Conservation (phyloP, 2,329 filamentous ascomycete species). For the Gaeumannomyces sp. region DNA sequence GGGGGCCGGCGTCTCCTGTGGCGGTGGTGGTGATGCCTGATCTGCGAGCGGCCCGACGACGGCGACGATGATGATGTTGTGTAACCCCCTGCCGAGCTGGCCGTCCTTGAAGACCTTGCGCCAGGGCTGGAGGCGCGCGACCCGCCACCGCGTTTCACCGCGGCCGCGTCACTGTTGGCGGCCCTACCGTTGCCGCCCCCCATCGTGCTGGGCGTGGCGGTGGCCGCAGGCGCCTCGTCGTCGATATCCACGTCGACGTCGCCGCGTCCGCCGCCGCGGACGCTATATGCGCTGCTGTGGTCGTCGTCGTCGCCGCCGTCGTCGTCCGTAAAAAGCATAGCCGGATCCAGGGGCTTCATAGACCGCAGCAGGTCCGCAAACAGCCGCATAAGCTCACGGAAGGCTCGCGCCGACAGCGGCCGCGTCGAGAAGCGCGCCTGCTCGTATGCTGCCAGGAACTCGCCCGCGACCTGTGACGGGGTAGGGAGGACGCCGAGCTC, state of each 20-base stretch:
- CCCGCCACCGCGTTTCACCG: constrained; percentile 4
- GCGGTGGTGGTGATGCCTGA: constrained; percentile 12
- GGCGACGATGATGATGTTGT: constrained; percentile 11
- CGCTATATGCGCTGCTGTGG: neutral
- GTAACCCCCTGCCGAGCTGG: constrained; percentile 15
- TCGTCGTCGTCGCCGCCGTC: constrained; percentile 26
- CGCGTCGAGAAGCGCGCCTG: constrained; percentile 72
- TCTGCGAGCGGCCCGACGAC: constrained; percentile 13
- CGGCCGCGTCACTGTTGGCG: neutral
- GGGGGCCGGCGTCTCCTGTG: constrained; percentile 23
- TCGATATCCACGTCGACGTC: constrained; percentile 36
- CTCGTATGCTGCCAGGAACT: constrained; percentile 75
- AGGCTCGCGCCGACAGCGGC: constrained; percentile 62
- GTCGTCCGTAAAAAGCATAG: constrained; percentile 34
- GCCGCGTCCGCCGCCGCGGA: constrained; percentile 10
- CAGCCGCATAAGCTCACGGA: constrained; percentile 72
- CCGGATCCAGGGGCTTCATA: constrained; percentile 61
- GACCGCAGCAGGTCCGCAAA: constrained; percentile 75
- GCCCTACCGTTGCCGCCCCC: constrained; percentile 11
- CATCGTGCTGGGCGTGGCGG: constrained; percentile 25
- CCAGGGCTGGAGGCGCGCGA: constrained; percentile 9
- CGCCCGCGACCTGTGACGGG: constrained; percentile 34
- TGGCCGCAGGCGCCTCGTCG: constrained; percentile 36
- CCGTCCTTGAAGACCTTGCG: constrained; percentile 8
- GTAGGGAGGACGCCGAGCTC: constrained; percentile 54